Evolutionary conservation across 2,329 filamentous ascomycete species (phyloP), one percentile per base, ranked within the genome.

Genomic region (Zasmidium angulare): DNA sequence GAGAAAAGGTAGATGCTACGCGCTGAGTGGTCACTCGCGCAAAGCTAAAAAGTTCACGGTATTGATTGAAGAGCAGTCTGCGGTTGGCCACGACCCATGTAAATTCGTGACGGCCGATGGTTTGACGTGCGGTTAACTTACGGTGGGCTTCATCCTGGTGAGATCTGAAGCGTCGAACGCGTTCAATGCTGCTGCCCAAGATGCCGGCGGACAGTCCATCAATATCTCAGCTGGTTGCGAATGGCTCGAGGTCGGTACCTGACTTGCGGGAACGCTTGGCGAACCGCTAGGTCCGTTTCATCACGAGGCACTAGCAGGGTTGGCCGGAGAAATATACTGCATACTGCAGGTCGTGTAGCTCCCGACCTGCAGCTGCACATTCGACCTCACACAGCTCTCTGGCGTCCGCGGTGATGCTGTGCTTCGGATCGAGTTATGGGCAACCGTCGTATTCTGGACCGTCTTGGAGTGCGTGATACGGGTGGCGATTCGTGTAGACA

Each of bases 11-110:
- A 26, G 14, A 36, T 36, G 20, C 31, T 21, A 29, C 20, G 50
- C 31, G 36, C 50, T 53, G 29, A 53, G 21, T 57, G 55, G 55
- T 19, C 23, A 24, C n/a, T n/a, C n/a, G 49, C 20, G 36, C 36
- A 17, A 43, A 17, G 11, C n/a, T n/a, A n/a, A n/a, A n/a, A n/a
- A n/a, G n/a, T n/a, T n/a, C n/a, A n/a, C n/a, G n/a, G n/a, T n/a
- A n/a, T n/a, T n/a, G n/a, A n/a, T n/a, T n/a, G n/a, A n/a, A n/a
- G n/a, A n/a, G n/a, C n/a, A n/a, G n/a, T n/a, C n/a, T n/a, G 11
- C 36, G 12, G n/a, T 43, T 43, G 36, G 36, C 9, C 3, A 43
- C 3, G n/a, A 17, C 7, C n/a, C 36, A 17, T 17, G n/a, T 17
- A 43, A 3, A 10, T 43, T 19, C n/a, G 36, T 17, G n/a, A 43